These are phyloP conservation scores for Apiospora phragmitis DNA, from an alignment of 2,329 filamentous ascomycete genomes.

Conservation along the genomic window DNA sequence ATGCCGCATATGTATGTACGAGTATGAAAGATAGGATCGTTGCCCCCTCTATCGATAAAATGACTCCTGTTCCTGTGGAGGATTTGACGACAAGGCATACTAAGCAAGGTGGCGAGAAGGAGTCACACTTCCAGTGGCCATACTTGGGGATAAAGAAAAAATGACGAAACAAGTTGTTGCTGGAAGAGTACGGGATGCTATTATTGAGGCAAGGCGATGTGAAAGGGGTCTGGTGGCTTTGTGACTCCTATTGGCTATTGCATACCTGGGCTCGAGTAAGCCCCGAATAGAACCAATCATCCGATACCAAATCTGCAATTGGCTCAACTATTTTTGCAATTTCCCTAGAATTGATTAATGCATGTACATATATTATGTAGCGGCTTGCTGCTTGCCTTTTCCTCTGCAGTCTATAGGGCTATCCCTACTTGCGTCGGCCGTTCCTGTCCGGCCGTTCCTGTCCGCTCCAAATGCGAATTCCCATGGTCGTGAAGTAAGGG, in stretches of 20 bases:
- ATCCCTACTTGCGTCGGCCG: not conserved
- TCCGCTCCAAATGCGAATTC: not conserved
- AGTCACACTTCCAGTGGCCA: not conserved
- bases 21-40: not conserved
- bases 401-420: not conserved
- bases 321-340: slow-evolving; percentile 1
- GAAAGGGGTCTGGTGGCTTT: not conserved
- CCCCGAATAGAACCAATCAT: not conserved
- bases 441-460: not conserved
- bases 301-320: slow-evolving; percentile 3
- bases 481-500: not conserved
- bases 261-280: not conserved
- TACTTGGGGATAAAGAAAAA: not conserved
- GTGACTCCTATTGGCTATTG: not conserved
- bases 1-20: not conserved
- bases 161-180: not conserved
- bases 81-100: not conserved
- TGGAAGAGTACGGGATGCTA: not conserved
- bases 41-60: not conserved
- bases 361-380: not conserved
- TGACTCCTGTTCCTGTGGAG: no score
- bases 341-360: slow-evolving; percentile 3
- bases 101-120: not conserved
- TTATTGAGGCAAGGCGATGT: not conserved
- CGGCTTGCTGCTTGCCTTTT: not conserved